These are phyloP conservation scores for Verticillium klebahnii DNA, from an alignment of 2,329 filamentous ascomycete species.

Conservation along the genomic window DNA sequence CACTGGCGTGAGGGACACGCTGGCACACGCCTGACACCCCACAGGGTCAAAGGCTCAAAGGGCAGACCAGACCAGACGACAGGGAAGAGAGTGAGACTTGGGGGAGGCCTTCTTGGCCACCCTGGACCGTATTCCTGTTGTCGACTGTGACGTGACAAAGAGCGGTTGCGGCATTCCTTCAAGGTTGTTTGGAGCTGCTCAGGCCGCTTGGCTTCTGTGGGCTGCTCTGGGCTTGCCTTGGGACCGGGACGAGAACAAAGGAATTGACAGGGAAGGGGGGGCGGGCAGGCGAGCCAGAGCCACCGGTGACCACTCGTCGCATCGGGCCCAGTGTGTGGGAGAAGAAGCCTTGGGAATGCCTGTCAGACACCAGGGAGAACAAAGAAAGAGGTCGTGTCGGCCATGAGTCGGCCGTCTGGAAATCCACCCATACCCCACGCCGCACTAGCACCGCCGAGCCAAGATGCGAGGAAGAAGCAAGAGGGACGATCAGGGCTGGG, in stretches of 20 bases:
- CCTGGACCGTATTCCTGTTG: neutral
- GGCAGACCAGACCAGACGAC: neutral
- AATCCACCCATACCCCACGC: neutral
- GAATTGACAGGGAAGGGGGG: neutral
- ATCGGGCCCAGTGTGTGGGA: no score
- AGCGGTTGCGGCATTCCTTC: neutral
- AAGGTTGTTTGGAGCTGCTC: neutral
- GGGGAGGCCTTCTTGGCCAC: neutral
- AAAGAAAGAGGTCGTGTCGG: neutral
- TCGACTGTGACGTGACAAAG: conserved; percentile 2
- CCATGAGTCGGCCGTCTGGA: neutral
- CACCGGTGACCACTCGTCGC: no score
- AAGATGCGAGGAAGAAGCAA: neutral
- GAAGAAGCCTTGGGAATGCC: neutral
- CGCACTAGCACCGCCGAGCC: neutral
- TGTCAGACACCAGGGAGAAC: neutral
- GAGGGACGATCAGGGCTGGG: neutral
- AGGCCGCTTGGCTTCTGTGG: neutral
- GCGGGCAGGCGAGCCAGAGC: neutral
- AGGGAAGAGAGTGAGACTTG: neutral
- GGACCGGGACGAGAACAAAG: neutral
- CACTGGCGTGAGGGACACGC: neutral
- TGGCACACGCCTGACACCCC: neutral
- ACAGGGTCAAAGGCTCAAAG: neutral
- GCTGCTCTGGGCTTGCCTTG: neutral